Evolutionary conservation across 225 moss, liverwort and hornwort species (phyloP), one percentile per base, ranked within the genome.

Genomic region (Rhytidiadelphus loreus): DNA sequence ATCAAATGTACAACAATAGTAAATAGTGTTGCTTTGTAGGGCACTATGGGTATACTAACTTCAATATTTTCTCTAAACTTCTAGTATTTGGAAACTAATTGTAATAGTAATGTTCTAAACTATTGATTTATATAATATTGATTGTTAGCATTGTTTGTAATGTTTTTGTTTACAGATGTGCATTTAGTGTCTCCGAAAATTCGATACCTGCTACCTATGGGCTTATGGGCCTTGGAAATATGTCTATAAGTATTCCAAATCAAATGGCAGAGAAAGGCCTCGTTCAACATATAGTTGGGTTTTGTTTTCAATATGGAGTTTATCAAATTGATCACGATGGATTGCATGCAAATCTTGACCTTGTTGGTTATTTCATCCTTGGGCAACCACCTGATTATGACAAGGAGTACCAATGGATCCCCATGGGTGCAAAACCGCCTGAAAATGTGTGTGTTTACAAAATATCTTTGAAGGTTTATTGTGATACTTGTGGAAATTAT

Each of bases 301-400:
- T 92, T 65, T 92, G 92, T 46, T 90, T 92, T 21, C 41, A 83
- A 50, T 92, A 88, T 35, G 90, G 90, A 4, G 39, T 92, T 26
- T 88, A 86, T 55, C 90, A 92, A 83, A 43, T 72, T 28, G 88
- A 92, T 59, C n/a, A 86, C 6, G 72, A 92, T 65, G 28, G 24
- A 28, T 3, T 23, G 6, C 90, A 90, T 32, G 23, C 52, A 43
- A 92, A 86, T 81, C 64, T 88, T 33, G 83, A 88, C 32, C 78
- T 44, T 23, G 25, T 88, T 48, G 90, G 92, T 16, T 92, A 92
- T 41, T 63, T 90, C 26, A 35, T 90, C 82, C 70, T 90, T 71
- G 90, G 88, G 16, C 72, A 79, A 39, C 88, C 86, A 58, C 11
- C 3, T 10, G 83, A 86, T 53, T 92, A 86, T 6, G 30, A 88